phyloP scores from a whole-genome alignment of 106 monocot genomes.

The Dendrobium huoshanense region DNA sequence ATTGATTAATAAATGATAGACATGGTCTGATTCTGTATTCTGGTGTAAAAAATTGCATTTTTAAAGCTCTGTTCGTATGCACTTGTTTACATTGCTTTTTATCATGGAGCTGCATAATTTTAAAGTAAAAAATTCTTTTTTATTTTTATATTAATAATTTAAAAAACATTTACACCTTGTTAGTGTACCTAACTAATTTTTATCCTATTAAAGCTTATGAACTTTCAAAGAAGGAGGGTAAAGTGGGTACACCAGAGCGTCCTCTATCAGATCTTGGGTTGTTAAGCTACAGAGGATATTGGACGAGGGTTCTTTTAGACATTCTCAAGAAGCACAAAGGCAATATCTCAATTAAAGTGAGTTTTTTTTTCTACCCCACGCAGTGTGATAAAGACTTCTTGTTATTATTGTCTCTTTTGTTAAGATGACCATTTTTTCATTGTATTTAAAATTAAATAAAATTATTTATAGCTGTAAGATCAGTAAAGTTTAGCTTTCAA shows the following conservation, averaged over 20 bases:
- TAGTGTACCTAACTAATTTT: neutral
- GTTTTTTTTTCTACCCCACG: neutral
- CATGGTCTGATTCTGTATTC: too few species aligned
- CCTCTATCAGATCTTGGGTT: slow-evolving; percentile 95
- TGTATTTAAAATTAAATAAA: neutral
- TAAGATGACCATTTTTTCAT: neutral
- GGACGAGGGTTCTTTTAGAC: slow-evolving; percentile 94
- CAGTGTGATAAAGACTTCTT: too few species aligned
- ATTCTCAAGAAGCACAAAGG: slow-evolving; percentile 94
- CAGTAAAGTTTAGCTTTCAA: too few species aligned
- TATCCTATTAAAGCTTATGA: slow-evolving; percentile 63
- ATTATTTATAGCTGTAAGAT: too few species aligned
- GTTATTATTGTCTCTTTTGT: neutral
- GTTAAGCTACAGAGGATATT: slow-evolving; percentile 88
- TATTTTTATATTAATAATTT: neutral
- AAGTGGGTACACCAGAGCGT: slow-evolving; percentile 91
- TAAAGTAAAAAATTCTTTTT: neutral
- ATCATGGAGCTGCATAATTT: neutral
- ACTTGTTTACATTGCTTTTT: too few species aligned
- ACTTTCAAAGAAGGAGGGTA: slow-evolving; percentile 97
- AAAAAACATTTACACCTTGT: neutral
- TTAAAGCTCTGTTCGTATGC: neutral
- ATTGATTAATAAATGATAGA: too few species aligned
- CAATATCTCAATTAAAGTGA: slow-evolving; percentile 96
- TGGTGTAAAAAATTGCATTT: neutral